A percentile compares a stretch with the other conserved stretches of the same genome.
Conservation (phyloP, 1,139 yeast species). For the Geotrichum candidum region DNA sequence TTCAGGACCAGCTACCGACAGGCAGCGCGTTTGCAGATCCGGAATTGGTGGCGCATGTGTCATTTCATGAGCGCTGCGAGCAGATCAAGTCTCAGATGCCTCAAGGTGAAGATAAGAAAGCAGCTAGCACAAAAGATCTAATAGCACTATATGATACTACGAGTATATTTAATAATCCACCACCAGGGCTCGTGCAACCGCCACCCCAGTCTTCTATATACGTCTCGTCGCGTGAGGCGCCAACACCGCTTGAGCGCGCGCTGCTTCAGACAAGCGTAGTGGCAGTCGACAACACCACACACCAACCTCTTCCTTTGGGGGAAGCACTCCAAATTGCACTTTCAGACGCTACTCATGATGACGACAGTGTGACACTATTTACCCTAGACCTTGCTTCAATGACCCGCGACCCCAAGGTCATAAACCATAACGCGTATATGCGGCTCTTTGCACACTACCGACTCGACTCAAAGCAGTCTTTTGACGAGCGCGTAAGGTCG, state of each 20-base stretch:
- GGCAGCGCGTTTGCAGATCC: background rate
- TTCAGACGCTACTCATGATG: background rate
- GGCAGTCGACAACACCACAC: constrained; percentile 1
- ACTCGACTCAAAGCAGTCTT: constrained; percentile 2
- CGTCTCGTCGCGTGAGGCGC: constrained; percentile 1
- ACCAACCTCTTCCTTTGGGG: constrained; percentile 2
- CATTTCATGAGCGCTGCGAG: constrained; percentile 2
- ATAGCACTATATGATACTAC: background rate
- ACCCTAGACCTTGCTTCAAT: constrained; percentile 8
- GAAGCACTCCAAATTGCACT: background rate
- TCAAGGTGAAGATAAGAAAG: background rate
- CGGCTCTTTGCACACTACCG: constrained; percentile 6
- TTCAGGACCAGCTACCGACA: constrained; percentile 25
- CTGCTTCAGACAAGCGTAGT: constrained; percentile 6
- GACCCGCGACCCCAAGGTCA: constrained; percentile 14
- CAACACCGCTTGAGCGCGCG: constrained; percentile 4
- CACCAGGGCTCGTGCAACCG: background rate
- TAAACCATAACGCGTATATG: constrained; percentile 1
- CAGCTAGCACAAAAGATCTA: background rate
- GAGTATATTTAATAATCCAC: background rate
- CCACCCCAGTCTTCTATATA: background rate
- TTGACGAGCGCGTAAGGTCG: background rate
- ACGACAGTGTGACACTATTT: background rate
- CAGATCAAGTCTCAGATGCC: background rate
- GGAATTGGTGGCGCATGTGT: constrained; percentile 5